Evolutionary conservation across 2,329 filamentous ascomycete species (phyloP).

Genomic region (Penicillium brevicompactum): DNA sequence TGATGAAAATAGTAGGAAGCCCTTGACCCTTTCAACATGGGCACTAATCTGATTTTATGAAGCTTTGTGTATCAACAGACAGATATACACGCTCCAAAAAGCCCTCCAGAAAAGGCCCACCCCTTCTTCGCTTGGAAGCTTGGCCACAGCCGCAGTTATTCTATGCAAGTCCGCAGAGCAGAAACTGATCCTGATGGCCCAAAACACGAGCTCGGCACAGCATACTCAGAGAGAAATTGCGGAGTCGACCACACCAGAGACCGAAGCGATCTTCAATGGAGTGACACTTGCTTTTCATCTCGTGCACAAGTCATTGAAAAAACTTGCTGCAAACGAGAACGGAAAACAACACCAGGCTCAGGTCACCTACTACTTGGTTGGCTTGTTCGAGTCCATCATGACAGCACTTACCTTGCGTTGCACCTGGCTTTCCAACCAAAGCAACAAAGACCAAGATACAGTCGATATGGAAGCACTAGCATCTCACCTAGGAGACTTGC

Average conservation of each 20-base stretch:
- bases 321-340: conserved; percentile 21
- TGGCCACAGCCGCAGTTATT: conserved; percentile 26
- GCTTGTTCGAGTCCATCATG: conserved; percentile 35
- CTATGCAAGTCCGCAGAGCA: conserved; percentile 34
- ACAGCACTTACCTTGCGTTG: conserved; percentile 30
- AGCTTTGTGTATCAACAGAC: conserved; percentile 38
- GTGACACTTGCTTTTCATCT: conserved; percentile 29
- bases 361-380: conserved; percentile 37
- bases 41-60: conserved; percentile 2
- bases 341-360: conserved; percentile 18
- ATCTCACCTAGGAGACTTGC: conserved; percentile 24
- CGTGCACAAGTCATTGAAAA: conserved; percentile 31
- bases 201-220: not conserved
- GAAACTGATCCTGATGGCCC: conserved; percentile 21
- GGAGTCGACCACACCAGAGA: conserved; percentile 15
- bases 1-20: not conserved
- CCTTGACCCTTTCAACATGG: not conserved
- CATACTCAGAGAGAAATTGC: not conserved
- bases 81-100: conserved; percentile 37
- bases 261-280: conserved; percentile 21
- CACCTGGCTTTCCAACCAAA: conserved; percentile 14
- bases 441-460: conserved; percentile 1
- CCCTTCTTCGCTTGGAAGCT: conserved; percentile 2
- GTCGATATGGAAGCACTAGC: conserved; percentile 17
- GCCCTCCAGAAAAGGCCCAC: conserved; percentile 33